A percentile compares a stretch with the other conserved stretches of the same genome.
These are phyloP conservation scores for Rubroshorea leprosula DNA, from an alignment of 345 rosid genomes.

Conservation along the genomic window DNA sequence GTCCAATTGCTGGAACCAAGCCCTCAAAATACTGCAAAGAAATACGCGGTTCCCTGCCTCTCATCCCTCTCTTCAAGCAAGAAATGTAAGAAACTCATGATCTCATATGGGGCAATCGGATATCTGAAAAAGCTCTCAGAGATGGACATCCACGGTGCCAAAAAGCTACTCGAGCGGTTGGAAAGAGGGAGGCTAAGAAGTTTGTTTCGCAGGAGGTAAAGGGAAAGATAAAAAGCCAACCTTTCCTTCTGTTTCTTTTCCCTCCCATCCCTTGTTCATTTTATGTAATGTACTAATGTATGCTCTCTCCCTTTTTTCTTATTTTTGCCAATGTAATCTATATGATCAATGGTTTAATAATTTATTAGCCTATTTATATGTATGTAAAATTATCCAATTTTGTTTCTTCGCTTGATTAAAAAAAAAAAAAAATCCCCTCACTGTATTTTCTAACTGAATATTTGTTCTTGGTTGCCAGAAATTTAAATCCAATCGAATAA, in stretches of 20 bases:
- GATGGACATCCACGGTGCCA: slow-evolving; percentile 81
- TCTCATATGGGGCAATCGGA: slow-evolving; percentile 88
- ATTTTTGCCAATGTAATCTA: too few species aligned
- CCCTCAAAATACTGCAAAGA: slow-evolving; percentile 78
- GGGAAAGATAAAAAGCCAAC: too few species aligned
- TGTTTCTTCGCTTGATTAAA: too few species aligned
- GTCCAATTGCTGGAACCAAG: slow-evolving; percentile 85
- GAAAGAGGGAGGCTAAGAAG: slow-evolving; percentile 74
- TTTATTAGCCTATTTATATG: too few species aligned
- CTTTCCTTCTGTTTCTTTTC: too few species aligned
- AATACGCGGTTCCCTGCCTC: slow-evolving; percentile 68
- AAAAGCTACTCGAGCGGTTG: slow-evolving; percentile 74
- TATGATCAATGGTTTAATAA: too few species aligned
- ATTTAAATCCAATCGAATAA: too few species aligned
- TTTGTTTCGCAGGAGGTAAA: slow-evolving; percentile 59
- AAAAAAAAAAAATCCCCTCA: too few species aligned
- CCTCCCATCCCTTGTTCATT: slow-evolving; percentile 35
- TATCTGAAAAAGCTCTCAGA: slow-evolving; percentile 83
- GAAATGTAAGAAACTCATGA: slow-evolving; percentile 90
- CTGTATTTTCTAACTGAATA: too few species aligned
- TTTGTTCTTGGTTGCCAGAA: too few species aligned
- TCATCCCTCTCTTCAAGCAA: slow-evolving; percentile 58
- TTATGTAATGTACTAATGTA: slow-evolving; percentile 27
- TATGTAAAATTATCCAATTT: too few species aligned
- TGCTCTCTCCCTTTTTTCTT: too few species aligned